Evolutionary conservation across 768 basidiomycete species (phyloP), one percentile per base, ranked within the genome.

Genomic region (Auricularia sp.): DNA sequence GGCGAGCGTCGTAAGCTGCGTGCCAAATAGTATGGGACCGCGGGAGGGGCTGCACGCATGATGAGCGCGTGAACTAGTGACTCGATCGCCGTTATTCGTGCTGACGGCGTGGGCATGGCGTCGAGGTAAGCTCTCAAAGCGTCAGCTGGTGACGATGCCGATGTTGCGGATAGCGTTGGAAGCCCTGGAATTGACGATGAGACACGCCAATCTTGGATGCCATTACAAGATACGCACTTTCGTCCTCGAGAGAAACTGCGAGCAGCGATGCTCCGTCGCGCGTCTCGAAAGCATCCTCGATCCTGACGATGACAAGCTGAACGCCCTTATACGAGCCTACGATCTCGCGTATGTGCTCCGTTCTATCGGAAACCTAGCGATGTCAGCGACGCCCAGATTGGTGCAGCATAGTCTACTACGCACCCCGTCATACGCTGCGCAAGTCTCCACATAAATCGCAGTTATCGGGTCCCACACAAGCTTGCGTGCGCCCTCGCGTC

Each of bases 1-100:
- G 0, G 91, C 90, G 0, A 93, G 77, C 0, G 86, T 85, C 1
- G 92, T 92, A n/a, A 92, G 76, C 1, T 85, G 87, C 14, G 90
- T 88, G 67, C 92, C 92, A 13, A 92, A 80, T 14, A 92, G 78
- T 16, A 93, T 77, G n/a, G 85, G 85, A 3, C 74, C 72, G 3
- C 77, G 81, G 1, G 80, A 78, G 33, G 76, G 3, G 91, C 85
- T 0, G 87, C 86, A 68, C 89, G 80, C 18, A 92, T 75, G 33
- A 92, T 77, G 13, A 94, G 77, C n/a, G 92, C 75, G 21, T 90
- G 84, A 63, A 80, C 80, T 14, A 93, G 77, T 18, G 76, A 82
- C 56, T 82, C 80, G 58, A 91, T 77, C 0, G 87, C 80, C 35
- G 76, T 82, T 4, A 81, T 78, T 44, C 87, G 73, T 16, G 90